phyloP scores from a whole-genome alignment of 1,284 basidiomycete species.

The Gomphus bonarii region DNA sequence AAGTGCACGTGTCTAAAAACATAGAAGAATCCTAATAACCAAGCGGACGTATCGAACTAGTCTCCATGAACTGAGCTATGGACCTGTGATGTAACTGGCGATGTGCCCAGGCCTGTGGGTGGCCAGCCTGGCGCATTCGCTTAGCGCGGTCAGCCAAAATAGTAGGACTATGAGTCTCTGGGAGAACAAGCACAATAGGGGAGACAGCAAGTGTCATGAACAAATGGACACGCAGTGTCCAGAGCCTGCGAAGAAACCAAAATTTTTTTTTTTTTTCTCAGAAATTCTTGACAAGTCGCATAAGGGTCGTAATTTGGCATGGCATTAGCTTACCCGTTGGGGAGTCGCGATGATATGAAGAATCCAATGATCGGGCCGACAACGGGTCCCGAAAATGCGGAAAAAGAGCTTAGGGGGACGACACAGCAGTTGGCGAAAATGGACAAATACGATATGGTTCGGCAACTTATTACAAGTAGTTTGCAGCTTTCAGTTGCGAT shows the following conservation, averaged over 20 bases:
- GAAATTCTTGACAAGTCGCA: not conserved
- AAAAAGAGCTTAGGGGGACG: constrained; percentile 14
- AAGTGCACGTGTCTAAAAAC: not conserved
- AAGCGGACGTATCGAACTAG: constrained; percentile 18
- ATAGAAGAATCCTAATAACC: not conserved
- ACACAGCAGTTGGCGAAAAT: not conserved
- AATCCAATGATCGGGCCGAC: constrained; percentile 19
- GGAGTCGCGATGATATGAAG: constrained; percentile 18
- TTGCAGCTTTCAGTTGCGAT: not conserved
- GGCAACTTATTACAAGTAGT: not conserved
- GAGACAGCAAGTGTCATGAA: constrained; percentile 17
- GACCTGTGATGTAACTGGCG: constrained; percentile 17
- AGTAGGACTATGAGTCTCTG: constrained; percentile 20
- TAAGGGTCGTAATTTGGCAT: not conserved
- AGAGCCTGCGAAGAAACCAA: constrained; percentile 15
- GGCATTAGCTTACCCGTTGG: constrained; percentile 12
- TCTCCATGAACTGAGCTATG: constrained; percentile 15
- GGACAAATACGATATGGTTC: not conserved
- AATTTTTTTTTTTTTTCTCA: not conserved
- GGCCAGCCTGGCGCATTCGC: constrained; percentile 15
- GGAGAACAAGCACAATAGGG: constrained; percentile 19
- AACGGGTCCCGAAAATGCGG: constrained; percentile 17
- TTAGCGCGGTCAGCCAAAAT: constrained; percentile 18
- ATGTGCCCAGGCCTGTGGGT: constrained; percentile 16
- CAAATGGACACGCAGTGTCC: constrained; percentile 21